phyloP scores from a whole-genome alignment of 164 flowering plant genomes.

The Vitis amurensis region DNA sequence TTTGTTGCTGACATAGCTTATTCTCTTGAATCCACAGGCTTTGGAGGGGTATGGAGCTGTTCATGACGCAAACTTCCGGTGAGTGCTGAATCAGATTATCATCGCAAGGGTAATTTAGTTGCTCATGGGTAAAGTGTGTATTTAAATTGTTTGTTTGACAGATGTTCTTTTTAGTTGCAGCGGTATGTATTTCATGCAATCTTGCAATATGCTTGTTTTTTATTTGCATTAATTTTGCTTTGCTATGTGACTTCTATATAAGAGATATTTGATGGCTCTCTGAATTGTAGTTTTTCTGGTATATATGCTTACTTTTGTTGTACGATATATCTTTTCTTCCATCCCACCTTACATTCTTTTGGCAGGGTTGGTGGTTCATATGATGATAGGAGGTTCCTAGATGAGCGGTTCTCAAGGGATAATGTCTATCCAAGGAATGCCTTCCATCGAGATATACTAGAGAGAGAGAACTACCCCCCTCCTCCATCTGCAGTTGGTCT shows the following conservation, averaged over 20 bases:
- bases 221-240: background rate
- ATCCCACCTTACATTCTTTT: slow-evolving; percentile 26
- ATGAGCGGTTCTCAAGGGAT: slow-evolving; percentile 76
- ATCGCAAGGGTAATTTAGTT: slow-evolving; percentile 10
- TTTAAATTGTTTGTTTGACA: slow-evolving; percentile 1
- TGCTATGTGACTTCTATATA: background rate
- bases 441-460: slow-evolving; percentile 59
- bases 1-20: slow-evolving; percentile 96
- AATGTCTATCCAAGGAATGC: slow-evolving; percentile 54
- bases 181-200: background rate
- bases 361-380: slow-evolving; percentile 80
- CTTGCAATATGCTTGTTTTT: background rate
- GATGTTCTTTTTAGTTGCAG: background rate
- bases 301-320: slow-evolving; percentile 11
- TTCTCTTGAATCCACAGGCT: slow-evolving; percentile 99
- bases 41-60: slow-evolving; percentile 90
- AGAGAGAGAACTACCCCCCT: slow-evolving; percentile 72
- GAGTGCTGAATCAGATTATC: slow-evolving; percentile 38
- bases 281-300: background rate
- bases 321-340: slow-evolving; percentile 20
- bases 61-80: slow-evolving; percentile 89
- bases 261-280: background rate
- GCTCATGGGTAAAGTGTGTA: slow-evolving; percentile 9
- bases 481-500: slow-evolving; percentile 55
- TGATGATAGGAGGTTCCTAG: slow-evolving; percentile 76